These are phyloP conservation scores for Termitomyces sp. DNA, from an alignment of 768 basidiomycete species.

Conservation along the genomic window DNA sequence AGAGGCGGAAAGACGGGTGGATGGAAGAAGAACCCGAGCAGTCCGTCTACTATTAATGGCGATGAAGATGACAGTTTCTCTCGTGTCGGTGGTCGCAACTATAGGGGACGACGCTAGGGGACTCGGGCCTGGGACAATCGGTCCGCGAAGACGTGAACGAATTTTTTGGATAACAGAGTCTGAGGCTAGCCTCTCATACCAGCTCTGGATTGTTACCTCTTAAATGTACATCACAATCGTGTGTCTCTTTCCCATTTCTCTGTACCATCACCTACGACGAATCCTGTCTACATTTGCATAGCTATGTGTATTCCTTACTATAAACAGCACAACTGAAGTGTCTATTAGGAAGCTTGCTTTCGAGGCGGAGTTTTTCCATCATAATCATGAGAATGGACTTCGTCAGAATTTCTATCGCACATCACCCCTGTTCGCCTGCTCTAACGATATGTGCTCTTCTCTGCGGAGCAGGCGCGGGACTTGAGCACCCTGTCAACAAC, in stretches of 20 bases:
- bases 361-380: background rate
- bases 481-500: background rate
- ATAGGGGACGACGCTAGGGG: background rate
- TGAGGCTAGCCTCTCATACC: background rate
- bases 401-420: background rate
- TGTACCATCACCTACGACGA: background rate
- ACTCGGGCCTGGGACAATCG: background rate
- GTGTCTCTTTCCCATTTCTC: background rate
- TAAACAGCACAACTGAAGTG: background rate
- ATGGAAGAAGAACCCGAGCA: conserved; percentile 8
- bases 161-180: background rate
- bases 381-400: background rate
- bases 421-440: background rate
- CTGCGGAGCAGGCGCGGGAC: background rate
- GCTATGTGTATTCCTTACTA: background rate
- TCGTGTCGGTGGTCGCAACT: background rate
- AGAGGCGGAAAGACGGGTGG: conserved; percentile 2
- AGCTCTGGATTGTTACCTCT: background rate
- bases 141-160: background rate
- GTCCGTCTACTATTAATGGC: background rate
- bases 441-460: background rate
- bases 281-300: background rate
- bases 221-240: background rate
- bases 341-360: no score
- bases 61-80: conserved; percentile 4